phyloP scores from a whole-genome alignment of 345 rosid species.

The Ailanthus altissimus region DNA sequence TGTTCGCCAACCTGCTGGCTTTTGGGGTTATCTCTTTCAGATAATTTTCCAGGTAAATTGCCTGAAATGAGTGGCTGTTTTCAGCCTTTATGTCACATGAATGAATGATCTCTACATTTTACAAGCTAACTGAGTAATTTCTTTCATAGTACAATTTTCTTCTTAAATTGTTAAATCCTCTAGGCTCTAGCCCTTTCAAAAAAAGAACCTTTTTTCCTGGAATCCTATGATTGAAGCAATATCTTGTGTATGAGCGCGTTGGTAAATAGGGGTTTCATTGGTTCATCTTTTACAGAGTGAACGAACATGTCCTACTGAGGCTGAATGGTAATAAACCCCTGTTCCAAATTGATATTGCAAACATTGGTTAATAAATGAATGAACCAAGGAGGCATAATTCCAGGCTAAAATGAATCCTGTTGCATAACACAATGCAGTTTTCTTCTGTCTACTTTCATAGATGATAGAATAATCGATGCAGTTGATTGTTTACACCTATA shows the following conservation, averaged over 20 bases:
- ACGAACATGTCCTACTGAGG: too few relatives aligned
- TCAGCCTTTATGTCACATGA: too few relatives aligned
- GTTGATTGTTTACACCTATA: not conserved
- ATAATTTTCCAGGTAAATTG: conserved; percentile 79
- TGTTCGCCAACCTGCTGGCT: conserved; percentile 54
- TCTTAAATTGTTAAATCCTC: too few relatives aligned
- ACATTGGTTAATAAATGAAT: not conserved
- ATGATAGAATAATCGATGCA: not conserved
- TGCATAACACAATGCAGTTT: not conserved
- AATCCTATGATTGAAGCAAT: too few relatives aligned
- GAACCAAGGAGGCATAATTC: not conserved
- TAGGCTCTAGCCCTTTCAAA: too few relatives aligned
- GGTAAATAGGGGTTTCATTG: too few relatives aligned
- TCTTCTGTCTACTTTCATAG: not conserved
- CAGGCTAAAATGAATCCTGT: not conserved
- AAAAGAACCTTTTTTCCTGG: too few relatives aligned
- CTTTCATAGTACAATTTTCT: too few relatives aligned
- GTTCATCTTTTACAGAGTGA: too few relatives aligned
- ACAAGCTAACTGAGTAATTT: not conserved
- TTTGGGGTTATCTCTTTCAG: conserved; percentile 68
- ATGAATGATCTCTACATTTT: not conserved
- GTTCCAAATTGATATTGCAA: not conserved
- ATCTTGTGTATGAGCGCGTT: too few relatives aligned
- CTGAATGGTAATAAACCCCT: too few relatives aligned
- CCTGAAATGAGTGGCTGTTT: not conserved